Evolutionary conservation across 805 yeast species (phyloP).

Genomic region (Kluyveromyces lactis): DNA sequence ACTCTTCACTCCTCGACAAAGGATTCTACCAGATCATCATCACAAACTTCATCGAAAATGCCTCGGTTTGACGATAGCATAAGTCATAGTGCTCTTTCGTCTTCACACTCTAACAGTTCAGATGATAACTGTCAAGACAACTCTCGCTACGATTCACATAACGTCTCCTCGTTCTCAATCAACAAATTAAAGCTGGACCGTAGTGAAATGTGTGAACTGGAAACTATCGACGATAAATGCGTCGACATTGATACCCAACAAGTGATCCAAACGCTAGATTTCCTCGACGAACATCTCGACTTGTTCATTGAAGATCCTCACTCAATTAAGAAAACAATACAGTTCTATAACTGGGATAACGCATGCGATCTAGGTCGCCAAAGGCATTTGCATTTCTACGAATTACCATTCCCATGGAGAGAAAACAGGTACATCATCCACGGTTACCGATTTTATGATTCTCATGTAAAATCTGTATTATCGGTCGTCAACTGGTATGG

Average conservation of each 20-base stretch:
- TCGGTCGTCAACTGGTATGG: conserved; percentile 44
- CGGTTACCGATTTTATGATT: conserved; percentile 77
- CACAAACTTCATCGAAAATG: background rate
- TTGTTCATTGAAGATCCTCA: conserved; percentile 8
- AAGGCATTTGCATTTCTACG: conserved; percentile 66
- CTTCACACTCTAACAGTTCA: too few relatives aligned
- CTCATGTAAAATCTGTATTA: conserved; percentile 49
- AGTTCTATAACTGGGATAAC: conserved; percentile 38
- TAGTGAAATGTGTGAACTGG: too few relatives aligned
- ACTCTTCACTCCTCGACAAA: background rate
- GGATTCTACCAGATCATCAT: background rate
- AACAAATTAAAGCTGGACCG: background rate
- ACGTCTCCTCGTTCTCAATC: background rate
- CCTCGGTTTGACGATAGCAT: too few relatives aligned
- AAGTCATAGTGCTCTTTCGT: too few relatives aligned
- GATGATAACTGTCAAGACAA: too few relatives aligned
- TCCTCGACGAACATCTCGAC: conserved; percentile 5
- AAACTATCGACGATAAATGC: background rate
- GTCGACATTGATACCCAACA: conserved; percentile 5
- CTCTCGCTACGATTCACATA: too few relatives aligned
- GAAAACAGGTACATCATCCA: conserved; percentile 78
- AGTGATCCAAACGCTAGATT: conserved; percentile 7
- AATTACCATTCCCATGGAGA: conserved; percentile 87
- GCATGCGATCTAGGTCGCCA: conserved; percentile 36
- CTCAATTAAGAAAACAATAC: conserved; percentile 15